phyloP scores from a whole-genome alignment of 2,329 filamentous ascomycete species.

The Colletotrichum navitas region DNA sequence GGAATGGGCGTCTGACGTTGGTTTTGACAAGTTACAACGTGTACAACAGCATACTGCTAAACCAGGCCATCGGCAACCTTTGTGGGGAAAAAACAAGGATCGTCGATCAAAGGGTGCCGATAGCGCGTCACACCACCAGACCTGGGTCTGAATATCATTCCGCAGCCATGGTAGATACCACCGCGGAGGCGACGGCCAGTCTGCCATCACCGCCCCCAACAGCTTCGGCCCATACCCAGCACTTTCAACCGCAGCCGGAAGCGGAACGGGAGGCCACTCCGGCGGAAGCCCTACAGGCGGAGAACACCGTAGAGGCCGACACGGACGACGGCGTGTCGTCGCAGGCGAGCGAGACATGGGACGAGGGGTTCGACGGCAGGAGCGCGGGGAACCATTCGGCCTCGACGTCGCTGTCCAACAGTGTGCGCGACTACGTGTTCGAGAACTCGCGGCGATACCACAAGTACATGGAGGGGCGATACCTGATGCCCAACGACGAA shows the following conservation, averaged over 20 bases:
- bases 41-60: neutral
- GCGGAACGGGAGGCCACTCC: neutral
- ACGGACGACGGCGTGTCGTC: slow-evolving; percentile 21
- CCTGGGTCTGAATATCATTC: neutral
- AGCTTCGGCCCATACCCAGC: neutral
- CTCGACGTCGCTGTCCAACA: slow-evolving; percentile 33
- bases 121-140: neutral
- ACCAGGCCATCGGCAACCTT: neutral
- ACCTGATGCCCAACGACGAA: slow-evolving; percentile 56
- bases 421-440: slow-evolving; percentile 46
- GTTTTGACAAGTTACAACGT: neutral
- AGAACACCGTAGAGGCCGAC: slow-evolving; percentile 33
- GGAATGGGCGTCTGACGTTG: neutral
- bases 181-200: neutral
- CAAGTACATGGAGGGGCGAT: slow-evolving; percentile 56
- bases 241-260: neutral
- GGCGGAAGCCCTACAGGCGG: neutral
- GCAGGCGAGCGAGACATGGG: slow-evolving; percentile 9
- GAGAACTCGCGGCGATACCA: slow-evolving; percentile 57
- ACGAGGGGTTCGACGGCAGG: slow-evolving; percentile 25
- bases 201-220: neutral
- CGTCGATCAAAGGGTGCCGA: too few relatives aligned
- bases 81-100: neutral
- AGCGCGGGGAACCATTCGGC: slow-evolving; percentile 23
- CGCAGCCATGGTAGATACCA: slow-evolving; percentile 17